These are phyloP conservation scores for Lentinus tigrinus DNA, from an alignment of 768 basidiomycete species.

Conservation along the genomic window DNA sequence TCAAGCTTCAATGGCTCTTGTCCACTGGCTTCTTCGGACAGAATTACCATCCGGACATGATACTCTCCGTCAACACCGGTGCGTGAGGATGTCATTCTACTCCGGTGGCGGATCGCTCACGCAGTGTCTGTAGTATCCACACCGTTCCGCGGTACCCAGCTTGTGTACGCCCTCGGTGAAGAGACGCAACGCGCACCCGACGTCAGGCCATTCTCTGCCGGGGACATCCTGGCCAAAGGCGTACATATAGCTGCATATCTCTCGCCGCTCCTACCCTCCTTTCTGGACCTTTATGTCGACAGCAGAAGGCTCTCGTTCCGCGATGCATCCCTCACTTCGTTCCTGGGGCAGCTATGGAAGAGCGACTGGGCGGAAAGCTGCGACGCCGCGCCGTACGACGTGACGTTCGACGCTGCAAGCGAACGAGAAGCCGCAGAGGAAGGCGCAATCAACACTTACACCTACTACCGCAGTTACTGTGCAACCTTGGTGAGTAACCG, in stretches of 20 bases:
- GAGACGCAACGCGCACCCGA: slow-evolving; percentile 38
- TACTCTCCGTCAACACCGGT: slow-evolving; percentile 46
- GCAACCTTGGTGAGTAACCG: slow-evolving; percentile 34
- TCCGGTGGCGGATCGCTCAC: background rate
- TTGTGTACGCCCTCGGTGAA: slow-evolving; percentile 47
- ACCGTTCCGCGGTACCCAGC: slow-evolving; percentile 48
- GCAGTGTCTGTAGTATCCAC: slow-evolving; percentile 36
- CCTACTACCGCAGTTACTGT: slow-evolving; percentile 44
- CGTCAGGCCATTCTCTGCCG: slow-evolving; percentile 41
- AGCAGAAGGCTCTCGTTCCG: slow-evolving; percentile 39
- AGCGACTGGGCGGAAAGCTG: slow-evolving; percentile 49
- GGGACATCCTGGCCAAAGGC: slow-evolving; percentile 36
- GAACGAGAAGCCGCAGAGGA: slow-evolving; percentile 39
- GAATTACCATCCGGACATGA: slow-evolving; percentile 40
- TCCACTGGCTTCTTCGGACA: slow-evolving; percentile 42
- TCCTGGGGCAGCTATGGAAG: slow-evolving; percentile 41
- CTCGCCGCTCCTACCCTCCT: slow-evolving; percentile 38
- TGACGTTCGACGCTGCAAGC: slow-evolving; percentile 45
- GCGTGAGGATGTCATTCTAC: slow-evolving; percentile 5
- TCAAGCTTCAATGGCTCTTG: slow-evolving; percentile 45
- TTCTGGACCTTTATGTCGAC: slow-evolving; percentile 44
- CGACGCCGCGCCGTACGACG: slow-evolving; percentile 48
- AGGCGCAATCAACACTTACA: slow-evolving; percentile 35
- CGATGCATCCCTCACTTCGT: slow-evolving; percentile 33
- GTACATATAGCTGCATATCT: slow-evolving; percentile 45